Evolutionary conservation across 306 rosid genomes (phyloP), one percentile per base, ranked within the genome.

Genomic region (Quercus suber): DNA sequence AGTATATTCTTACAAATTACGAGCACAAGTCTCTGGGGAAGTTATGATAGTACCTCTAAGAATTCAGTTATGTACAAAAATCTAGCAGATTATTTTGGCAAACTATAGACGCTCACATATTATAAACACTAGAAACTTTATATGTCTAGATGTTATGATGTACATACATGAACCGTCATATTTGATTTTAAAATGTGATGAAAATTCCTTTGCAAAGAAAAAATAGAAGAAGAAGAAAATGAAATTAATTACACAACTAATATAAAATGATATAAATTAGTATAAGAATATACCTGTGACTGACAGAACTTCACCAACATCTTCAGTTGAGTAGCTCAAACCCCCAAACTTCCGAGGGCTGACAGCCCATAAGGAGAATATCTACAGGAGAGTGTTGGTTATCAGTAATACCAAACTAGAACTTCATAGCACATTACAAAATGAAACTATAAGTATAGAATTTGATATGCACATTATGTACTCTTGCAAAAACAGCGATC

Each of bases 341-440:
- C 89, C 87, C 49, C 86, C 92, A 33, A 79, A 56, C 51, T 71
- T 71, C 28, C 71, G 78, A 61, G 93, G 86, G 83, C 90, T 87
- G 31, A 76, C 89, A 0, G 86, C 87, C 93, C 93, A 89, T 74
- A 87, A 84, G 30, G 93, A 80, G 73, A 89, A 89, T 74, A 89
- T 77, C 93, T 89, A 55, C 52, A 73, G 35, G 30, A 37, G 6
- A 33, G 52, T 8, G 27, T 67, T 33, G 17, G 14, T 35, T n/a
- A 18, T 33, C 10, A 67, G 72, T 19, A 17, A 33, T 67, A 19
- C 51, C 43, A 68, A 28, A 65, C 41, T 53, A 19, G 30, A 5
- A 23, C 69, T 35, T 67, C 53, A 9, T 45, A 11, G 13, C 15
- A 45, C 53, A 45, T 45, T 45, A 45, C 15, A 45, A 45, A 11